A percentile compares a stretch with the other conserved stretches of the same genome.
These are phyloP conservation scores for Boletus fagicola DNA, from an alignment of 768 basidiomycete genomes.

Conservation along the genomic window DNA sequence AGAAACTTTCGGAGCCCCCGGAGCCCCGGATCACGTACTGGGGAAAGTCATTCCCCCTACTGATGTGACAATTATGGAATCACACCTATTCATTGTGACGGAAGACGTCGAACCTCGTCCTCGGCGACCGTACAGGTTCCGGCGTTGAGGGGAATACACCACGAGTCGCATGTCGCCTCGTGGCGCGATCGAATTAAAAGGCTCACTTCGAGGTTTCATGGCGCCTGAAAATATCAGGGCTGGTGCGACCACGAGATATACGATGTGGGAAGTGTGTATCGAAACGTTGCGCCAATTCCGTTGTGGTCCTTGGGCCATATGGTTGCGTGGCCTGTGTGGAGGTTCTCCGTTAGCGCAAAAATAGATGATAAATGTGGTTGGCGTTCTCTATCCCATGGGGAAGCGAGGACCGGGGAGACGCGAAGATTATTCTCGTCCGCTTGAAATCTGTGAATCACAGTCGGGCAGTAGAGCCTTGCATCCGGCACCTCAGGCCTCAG, in stretches of 20 bases:
- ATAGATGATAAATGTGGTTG: background rate
- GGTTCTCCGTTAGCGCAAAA: background rate
- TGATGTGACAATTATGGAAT: background rate
- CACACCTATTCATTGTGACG: background rate
- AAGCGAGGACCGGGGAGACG: background rate
- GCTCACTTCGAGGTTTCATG: background rate
- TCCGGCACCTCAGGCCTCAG: background rate
- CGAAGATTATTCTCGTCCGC: background rate
- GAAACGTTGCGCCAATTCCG: background rate
- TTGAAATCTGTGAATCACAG: background rate
- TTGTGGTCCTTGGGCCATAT: background rate
- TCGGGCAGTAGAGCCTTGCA: background rate
- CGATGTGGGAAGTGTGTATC: background rate
- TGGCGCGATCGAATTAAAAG: background rate
- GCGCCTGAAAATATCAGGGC: background rate
- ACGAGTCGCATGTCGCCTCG: background rate
- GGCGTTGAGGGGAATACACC: background rate
- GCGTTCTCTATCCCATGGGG: background rate
- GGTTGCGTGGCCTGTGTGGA: background rate
- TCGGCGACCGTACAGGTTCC: background rate
- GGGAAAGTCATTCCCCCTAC: background rate
- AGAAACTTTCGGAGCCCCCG: background rate
- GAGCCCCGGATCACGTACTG: background rate
- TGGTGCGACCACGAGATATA: background rate
- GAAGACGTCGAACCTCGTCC: background rate